Evolutionary conservation across 345 rosid species (phyloP), one percentile per base, ranked within the genome.

Genomic region (Kernera saxatilis): DNA sequence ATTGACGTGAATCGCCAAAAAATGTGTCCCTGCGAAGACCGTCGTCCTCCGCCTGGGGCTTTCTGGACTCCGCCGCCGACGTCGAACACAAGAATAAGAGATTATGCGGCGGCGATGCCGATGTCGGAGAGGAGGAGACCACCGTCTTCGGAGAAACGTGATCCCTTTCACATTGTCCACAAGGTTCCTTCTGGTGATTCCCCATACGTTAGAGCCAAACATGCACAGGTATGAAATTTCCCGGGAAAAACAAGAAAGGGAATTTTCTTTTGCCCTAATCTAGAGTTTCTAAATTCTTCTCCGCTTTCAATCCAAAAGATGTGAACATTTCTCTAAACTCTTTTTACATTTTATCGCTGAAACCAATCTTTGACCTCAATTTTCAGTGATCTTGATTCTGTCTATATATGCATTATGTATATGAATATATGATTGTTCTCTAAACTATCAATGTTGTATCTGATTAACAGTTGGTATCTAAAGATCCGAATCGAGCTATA

Each of bases 171-270:
- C 80, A 83, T 80, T 48, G 68, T 84, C 30, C 88, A 88, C 78
- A 90, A 88, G 68, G 97, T 90, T 15, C 97, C 97, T 9, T 71
- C 86, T 15, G 87, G 88, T 23, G 88, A 90, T 66, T 90, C 97
- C 43, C 97, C 97, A 35, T 90, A 90, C 59, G 94, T 84, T 70
- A 84, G 80, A 81, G 97, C 97, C 46, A 90, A 90, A 77, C 97
- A 84, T 60, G 85, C 85, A 25, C 97, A 90, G 87, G 97, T 85
- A 17, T 8, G 1, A 2, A 15, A 15, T 40, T 66, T 23, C 62
- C 74, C 73, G 46, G 17, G 36, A 48, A 41, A 29, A 46, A 26
- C 43, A 15, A 56, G 12, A 27, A 19, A 14, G 3, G 6, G 15
- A 51, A 2, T 14, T 26, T 51, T 8, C 5, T 29, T 59, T 22